These are phyloP conservation scores for Paulownia fortunei DNA, from an alignment of 257 asterid genomes.

Conservation along the genomic window DNA sequence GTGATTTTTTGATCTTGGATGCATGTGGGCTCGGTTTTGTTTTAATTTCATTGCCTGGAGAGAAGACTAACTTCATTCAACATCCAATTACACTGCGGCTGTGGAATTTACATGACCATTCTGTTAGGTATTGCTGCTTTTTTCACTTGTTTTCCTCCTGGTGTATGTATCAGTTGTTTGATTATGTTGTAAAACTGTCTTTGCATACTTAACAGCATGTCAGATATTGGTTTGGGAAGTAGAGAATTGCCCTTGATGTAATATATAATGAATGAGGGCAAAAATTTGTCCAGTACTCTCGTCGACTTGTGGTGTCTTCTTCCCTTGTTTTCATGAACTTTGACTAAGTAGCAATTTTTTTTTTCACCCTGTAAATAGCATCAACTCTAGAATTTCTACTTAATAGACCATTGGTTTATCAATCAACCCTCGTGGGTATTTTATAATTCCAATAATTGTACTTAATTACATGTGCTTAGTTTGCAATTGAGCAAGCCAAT, in stretches of 20 bases:
- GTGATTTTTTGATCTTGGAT: slow-evolving; percentile 38
- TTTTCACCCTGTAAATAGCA: background rate
- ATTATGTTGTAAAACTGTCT: slow-evolving; percentile 39
- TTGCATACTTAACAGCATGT: slow-evolving; percentile 40
- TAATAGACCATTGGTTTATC: too few relatives aligned
- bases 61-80: slow-evolving; percentile 38
- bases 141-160: slow-evolving; percentile 34
- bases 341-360: background rate
- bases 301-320: too few relatives aligned
- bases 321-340: background rate
- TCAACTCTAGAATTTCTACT: background rate
- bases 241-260: slow-evolving; percentile 42
- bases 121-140: slow-evolving; percentile 38
- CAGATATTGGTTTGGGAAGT: slow-evolving; percentile 32
- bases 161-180: slow-evolving; percentile 60
- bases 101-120: slow-evolving; percentile 33
- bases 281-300: slow-evolving; percentile 10
- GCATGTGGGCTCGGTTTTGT: slow-evolving; percentile 48
- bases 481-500: too few relatives aligned
- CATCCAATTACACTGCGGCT: slow-evolving; percentile 30
- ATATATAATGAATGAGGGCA: slow-evolving; percentile 29
- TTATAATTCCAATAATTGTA: too few relatives aligned
- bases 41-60: slow-evolving; percentile 37
- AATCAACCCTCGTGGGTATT: too few relatives aligned
- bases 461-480: too few relatives aligned